Percentiles rank a stretch among this genome's conserved stretches.
These are phyloP conservation scores for Aspergillus leporis DNA, from an alignment of 495 filamentous ascomycete genomes.

Conservation along the genomic window DNA sequence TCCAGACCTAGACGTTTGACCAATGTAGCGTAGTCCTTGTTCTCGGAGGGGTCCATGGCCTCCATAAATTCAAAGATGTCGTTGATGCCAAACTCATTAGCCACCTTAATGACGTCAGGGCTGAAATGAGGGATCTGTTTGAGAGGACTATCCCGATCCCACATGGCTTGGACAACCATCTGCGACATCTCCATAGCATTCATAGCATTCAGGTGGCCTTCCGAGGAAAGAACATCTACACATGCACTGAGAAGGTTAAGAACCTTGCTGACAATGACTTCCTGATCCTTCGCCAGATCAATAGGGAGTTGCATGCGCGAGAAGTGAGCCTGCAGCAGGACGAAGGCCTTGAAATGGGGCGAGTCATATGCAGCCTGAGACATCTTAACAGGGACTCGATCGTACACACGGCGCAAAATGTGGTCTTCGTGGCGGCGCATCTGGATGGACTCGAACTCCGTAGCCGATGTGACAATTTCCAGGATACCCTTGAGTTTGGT, in stretches of 20 bases:
- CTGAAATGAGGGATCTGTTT: constrained; percentile 98
- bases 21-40: constrained; percentile 70
- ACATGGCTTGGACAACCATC: constrained; percentile 99
- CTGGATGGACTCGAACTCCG: constrained; percentile 93
- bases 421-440: constrained; percentile 91
- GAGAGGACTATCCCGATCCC: constrained; percentile 94
- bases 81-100: constrained; percentile 79
- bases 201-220: constrained; percentile 95
- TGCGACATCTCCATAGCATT: constrained; percentile 99
- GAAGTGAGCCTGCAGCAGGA: constrained; percentile 95
- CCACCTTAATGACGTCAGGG: constrained; percentile 77
- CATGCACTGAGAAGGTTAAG: constrained; percentile 86
- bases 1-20: constrained; percentile 77
- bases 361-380: constrained; percentile 80
- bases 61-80: constrained; percentile 99
- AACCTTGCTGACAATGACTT: constrained; percentile 80
- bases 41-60: constrained; percentile 92
- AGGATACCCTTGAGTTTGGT: constrained; percentile 95
- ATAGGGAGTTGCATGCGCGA: constrained; percentile 93
- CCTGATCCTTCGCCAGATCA: constrained; percentile 97
- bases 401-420: constrained; percentile 89
- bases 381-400: constrained; percentile 94
- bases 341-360: constrained; percentile 97
- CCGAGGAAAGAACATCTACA: constrained; percentile 94
- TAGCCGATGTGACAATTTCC: constrained; percentile 95